A percentile compares a stretch with the other conserved stretches of the same genome.
These are phyloP conservation scores for Isoetes engelmannii DNA, from an alignment of 83 land plant genomes.

Conservation along the genomic window DNA sequence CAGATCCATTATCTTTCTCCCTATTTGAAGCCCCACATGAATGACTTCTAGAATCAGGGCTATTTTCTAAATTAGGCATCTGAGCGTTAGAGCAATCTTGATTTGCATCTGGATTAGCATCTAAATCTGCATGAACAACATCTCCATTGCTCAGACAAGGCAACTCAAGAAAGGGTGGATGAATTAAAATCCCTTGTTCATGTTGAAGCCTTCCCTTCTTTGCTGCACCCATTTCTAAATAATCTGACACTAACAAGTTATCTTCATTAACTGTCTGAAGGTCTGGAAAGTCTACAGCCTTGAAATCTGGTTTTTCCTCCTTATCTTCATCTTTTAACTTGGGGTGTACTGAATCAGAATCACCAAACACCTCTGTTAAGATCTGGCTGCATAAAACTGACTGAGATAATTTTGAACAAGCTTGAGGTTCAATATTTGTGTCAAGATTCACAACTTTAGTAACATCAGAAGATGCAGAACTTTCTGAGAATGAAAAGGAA, in stretches of 20 bases:
- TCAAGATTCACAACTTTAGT: too few species aligned
- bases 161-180: not conserved
- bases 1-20: not conserved
- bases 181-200: not conserved
- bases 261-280: constrained; percentile 46
- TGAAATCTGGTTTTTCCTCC: too few species aligned
- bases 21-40: not conserved
- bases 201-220: not conserved
- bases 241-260: constrained; percentile 53
- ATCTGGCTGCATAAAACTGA: too few species aligned
- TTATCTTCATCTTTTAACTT: too few species aligned
- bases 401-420: too few species aligned
- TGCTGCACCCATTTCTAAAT: constrained; percentile 35
- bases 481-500: constrained; percentile 20
- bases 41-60: not conserved
- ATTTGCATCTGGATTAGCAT: not conserved
- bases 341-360: too few species aligned
- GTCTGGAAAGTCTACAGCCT: constrained; percentile 45
- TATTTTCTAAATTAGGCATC: not conserved
- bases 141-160: not conserved
- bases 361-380: too few species aligned
- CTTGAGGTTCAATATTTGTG: too few species aligned
- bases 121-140: not conserved
- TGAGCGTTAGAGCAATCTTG: not conserved
- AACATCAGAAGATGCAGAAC: too few species aligned